Base-by-base conservation (phyloP, 345 rosid genomes). In the Populus euphratica region DNA sequence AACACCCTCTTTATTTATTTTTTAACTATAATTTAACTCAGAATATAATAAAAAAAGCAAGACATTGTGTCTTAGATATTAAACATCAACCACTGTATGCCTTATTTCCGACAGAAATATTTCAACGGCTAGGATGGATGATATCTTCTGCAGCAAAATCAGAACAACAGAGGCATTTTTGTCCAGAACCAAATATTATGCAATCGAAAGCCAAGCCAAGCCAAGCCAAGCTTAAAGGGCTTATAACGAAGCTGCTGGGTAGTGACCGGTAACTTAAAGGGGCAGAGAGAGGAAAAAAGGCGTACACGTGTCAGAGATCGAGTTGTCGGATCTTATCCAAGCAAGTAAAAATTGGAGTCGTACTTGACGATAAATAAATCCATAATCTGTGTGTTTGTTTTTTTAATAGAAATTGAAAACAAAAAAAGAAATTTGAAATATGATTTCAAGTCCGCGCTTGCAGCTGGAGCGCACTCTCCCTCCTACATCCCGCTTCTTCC, bases 261-360 rank as follows among this genome's bases (percentile, higher is more conserved):
- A 5, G 56, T 50, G 56, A 50, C 21, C 21, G 56, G 56, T 50
- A 50, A 50, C 56, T 18, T 50, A 9, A 39, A 0, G 7, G 0
- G 21, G 7, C 0, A 18, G 23, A 52, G 23, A 52, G 5, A 33
- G 36, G 25, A 8, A 61, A 17, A 21, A 59, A 36, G 31, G 67
- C 79, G 62, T 80, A 83, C 83, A 82, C 79, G 85, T 86, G 87
- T 83, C 88, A 68, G 73, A 66, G 36, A 73, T 79, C 71, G 75
- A 72, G 85, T 83, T 81, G 86, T 87, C 84, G 86, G 88, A 81
- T 85, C 81, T 81, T 86, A 86, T 77, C 85, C 86, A 12, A 71
- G 78, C 86, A 63, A 72, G 36, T 39, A 25, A 25, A 8, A 69
- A 14, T 16, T 44, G 38, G 25, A 39, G 43, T 39, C 43, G 43